These are phyloP conservation scores for Fagus sylvatica DNA, from an alignment of 306 rosid species.

Conservation along the genomic window DNA sequence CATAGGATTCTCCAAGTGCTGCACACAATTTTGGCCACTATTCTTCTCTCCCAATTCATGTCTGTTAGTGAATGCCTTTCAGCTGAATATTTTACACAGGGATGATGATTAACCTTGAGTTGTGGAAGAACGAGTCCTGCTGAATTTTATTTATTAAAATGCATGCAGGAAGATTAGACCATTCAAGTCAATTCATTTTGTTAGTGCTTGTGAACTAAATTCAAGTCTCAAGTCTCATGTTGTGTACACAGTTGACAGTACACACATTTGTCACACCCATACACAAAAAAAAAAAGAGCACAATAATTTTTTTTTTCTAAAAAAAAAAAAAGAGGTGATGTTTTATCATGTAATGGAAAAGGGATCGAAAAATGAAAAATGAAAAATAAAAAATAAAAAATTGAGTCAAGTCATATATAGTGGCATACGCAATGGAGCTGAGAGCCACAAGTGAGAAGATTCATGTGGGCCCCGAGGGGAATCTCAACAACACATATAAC, in stretches of 20 bases:
- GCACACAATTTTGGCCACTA: not conserved
- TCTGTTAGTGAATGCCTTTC: not conserved
- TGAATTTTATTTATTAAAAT: not conserved
- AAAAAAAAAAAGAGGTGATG: too few relatives aligned
- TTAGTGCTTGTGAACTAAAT: not conserved
- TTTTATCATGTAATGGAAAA: too few relatives aligned
- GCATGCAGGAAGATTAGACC: too few relatives aligned
- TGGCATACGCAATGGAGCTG: conserved; percentile 10
- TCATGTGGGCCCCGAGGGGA: conserved; percentile 34
- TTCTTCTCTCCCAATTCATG: not conserved
- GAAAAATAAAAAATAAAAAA: too few relatives aligned
- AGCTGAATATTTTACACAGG: not conserved
- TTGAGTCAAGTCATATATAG: too few relatives aligned
- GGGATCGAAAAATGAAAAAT: too few relatives aligned
- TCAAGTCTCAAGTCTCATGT: too few relatives aligned
- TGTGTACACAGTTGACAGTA: too few relatives aligned
- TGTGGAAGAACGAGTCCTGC: not conserved
- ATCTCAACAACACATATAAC: conserved; percentile 18
- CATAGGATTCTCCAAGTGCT: not conserved
- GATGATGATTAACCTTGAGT: not conserved
- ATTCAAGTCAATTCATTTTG: not conserved
- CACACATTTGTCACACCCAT: too few relatives aligned
- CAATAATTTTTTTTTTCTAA: too few relatives aligned
- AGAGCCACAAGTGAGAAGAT: conserved; percentile 37
- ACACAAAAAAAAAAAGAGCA: too few relatives aligned